A percentile compares a stretch with the other conserved stretches of the same genome.
phyloP scores from a whole-genome alignment of 495 filamentous ascomycete genomes.

The Talaromyces stipitatus region DNA sequence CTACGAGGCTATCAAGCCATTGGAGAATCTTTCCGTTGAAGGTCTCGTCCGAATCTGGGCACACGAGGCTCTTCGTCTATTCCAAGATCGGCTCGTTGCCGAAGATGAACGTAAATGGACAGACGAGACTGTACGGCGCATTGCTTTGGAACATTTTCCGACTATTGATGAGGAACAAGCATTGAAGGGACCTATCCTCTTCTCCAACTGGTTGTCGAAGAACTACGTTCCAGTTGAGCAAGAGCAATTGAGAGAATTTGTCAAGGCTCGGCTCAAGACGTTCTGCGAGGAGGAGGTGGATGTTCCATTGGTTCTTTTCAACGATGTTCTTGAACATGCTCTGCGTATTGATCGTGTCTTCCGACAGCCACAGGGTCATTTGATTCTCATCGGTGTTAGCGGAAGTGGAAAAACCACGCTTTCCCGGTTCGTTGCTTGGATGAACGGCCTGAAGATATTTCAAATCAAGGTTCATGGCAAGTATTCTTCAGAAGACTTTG shows the following conservation, averaged over 20 bases:
- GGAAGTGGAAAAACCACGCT: conserved; percentile 97
- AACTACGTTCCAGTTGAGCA: conserved; percentile 95
- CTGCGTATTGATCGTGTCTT: conserved; percentile 97
- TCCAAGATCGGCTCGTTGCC: conserved; percentile 89
- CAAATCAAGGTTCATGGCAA: conserved; percentile 99
- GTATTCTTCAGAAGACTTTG: conserved; percentile 97
- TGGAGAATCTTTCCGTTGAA: conserved; percentile 80
- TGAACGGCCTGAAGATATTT: conserved; percentile 98
- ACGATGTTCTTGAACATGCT: conserved; percentile 96
- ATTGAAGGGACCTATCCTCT: conserved; percentile 88
- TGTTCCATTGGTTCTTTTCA: conserved; percentile 93
- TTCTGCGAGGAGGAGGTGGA: conserved; percentile 99
- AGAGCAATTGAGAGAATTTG: conserved; percentile 89
- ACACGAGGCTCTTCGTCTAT: conserved; percentile 89
- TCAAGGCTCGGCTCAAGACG: conserved; percentile 92
- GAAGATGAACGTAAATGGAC: conserved; percentile 98
- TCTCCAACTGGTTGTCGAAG: conserved; percentile 99
- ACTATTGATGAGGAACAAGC: conserved; percentile 82
- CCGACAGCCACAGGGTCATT: conserved; percentile 93
- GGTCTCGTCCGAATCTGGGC: conserved; percentile 97
- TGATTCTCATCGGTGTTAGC: conserved; percentile 97
- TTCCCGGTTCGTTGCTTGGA: conserved; percentile 97
- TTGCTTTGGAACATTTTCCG: conserved; percentile 88
- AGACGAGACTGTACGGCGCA: conserved; percentile 68
- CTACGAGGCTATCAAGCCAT: conserved; percentile 90